Base-by-base conservation (phyloP, 164 flowering plant genomes). In the Hamamelis virginiana region DNA sequence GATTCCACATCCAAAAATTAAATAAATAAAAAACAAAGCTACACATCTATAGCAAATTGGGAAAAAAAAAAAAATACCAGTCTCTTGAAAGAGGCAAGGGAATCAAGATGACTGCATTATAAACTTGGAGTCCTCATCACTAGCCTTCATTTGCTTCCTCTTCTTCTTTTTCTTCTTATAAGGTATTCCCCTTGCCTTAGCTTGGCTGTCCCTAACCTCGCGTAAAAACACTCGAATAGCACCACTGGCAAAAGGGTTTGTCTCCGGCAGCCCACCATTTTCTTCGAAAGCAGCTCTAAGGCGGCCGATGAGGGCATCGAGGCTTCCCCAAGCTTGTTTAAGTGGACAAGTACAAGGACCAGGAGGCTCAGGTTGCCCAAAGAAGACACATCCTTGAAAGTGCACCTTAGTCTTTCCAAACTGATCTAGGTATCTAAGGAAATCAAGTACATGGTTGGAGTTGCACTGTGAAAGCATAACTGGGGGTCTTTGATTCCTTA, bases 391-490 rank as follows among this genome's bases (percentile, higher is more conserved):
- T 5, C 86, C 90, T 64, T 76, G 83, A 21, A 80, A 22, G 78
- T 86, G 90, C 25, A 86, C 87, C 76, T 84, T 86, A 1, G 89
- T 85, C 81, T 85, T 85, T 21, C 88, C 86, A n/a, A 82, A 84
- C 72, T 84, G 89, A 26, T 85, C 89, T 0, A 85, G 74, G 67
- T 85, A 85, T 23, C 79, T 69, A 4, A 86, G 80, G 71, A 86
- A 86, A 23, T 84, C 90, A 8, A 86, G 81, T 25, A 84, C 85
- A 27, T 86, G 90, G 22, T 65, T 73, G 12, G 83, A 69, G 74
- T 66, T 84, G 74, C 87, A 84, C 78, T 84, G 85, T 16, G 84
- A 52, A 12, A 86, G 62, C 5, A 77, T 65, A 9, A 82, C 84
- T 5, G 87, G 86, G 0, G 87, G 87, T 64, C 85, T 68, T 46